Evolutionary conservation across 106 monocot species (phyloP), one percentile per base, ranked within the genome.

Genomic region (Iris macrosiphon): DNA sequence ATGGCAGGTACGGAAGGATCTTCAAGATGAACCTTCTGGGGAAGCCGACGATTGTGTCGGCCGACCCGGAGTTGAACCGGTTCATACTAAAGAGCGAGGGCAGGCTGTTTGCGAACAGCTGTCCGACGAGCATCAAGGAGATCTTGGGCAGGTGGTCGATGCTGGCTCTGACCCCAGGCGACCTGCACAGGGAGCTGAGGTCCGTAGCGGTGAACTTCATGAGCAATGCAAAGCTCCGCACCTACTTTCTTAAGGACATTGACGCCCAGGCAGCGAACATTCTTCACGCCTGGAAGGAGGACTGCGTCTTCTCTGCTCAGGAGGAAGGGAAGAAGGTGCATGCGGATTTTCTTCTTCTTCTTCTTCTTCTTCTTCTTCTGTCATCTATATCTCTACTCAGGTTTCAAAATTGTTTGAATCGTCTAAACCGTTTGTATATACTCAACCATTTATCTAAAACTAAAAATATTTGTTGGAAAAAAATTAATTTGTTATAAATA

Each of bases 61-160:
- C 53, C 0, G 77, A 82, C 29, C 53, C 59, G 2, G 72, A 73
- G 31, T 43, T 82, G 18, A 82, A 69, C 55, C 44, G 55, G 15
- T 78, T 60, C 45, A 63, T 78, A 29, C 59, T 83, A 18, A 58
- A 78, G 48, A 70, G 53, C 28, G 78, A 78, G 27, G 72, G 65
- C 45, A 58, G 43, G 72, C 22, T 78, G 69, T 83, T 83, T 40
- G 35, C 49, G 48, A 59, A 60, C 46, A 74, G 70, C 31, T 64
- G 45, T 18, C 74, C 74, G 10, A 63, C 38, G 60, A 59, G 64
- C 35, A 50, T 80, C 9, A 19, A 24, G 0, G 69, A 64, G 28
- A 65, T 80, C 24, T 20, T 70, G 49, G 74, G 79, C 4, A 10
- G 39, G 25, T 69, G 46, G 49, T 80, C 75, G 6, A 63, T 80